Percentiles rank a stretch among this genome's conserved stretches.
These are phyloP conservation scores for Planoprotostelium fungivorum DNA, from an alignment of 78 protist genomes.

Conservation along the genomic window DNA sequence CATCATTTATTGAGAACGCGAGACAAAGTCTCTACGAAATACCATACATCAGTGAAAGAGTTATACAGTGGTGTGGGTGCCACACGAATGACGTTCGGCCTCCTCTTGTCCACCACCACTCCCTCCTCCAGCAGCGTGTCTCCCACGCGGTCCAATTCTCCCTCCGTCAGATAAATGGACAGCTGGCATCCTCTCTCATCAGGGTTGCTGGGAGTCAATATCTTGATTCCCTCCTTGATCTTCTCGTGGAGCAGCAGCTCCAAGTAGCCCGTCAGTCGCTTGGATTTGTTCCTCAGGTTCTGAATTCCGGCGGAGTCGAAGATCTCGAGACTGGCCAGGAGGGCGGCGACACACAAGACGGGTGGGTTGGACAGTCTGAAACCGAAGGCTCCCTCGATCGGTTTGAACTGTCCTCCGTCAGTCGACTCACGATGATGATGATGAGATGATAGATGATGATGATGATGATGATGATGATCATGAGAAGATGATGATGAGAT, in stretches of 20 bases:
- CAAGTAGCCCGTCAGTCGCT: constrained; percentile 70
- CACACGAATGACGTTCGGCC: constrained; percentile 69
- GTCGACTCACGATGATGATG: neutral
- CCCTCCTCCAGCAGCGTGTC: constrained; percentile 31
- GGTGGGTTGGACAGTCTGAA: constrained; percentile 81
- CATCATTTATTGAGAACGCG: constrained; percentile 24
- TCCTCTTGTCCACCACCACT: constrained; percentile 74
- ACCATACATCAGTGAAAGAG: constrained; percentile 60
- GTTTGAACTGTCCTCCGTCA: constrained; percentile 47
- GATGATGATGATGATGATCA: neutral
- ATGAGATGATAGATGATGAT: neutral
- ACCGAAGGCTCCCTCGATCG: constrained; percentile 64
- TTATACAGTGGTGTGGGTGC: constrained; percentile 91
- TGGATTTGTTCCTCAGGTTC: constrained; percentile 45
- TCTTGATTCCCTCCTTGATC: neutral
- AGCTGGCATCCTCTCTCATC: constrained; percentile 78
- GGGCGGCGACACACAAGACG: constrained; percentile 50
- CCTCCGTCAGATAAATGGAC: constrained; percentile 25
- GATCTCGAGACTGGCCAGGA: constrained; percentile 63
- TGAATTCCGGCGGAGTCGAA: constrained; percentile 54
- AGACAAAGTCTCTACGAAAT: constrained; percentile 17
- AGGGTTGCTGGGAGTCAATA: constrained; percentile 66
- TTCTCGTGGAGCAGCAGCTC: constrained; percentile 54
- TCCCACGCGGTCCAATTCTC: constrained; percentile 7
- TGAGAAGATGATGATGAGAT: neutral